Base-by-base conservation (phyloP, 495 filamentous ascomycete genomes). In the Podospora didyma region DNA sequence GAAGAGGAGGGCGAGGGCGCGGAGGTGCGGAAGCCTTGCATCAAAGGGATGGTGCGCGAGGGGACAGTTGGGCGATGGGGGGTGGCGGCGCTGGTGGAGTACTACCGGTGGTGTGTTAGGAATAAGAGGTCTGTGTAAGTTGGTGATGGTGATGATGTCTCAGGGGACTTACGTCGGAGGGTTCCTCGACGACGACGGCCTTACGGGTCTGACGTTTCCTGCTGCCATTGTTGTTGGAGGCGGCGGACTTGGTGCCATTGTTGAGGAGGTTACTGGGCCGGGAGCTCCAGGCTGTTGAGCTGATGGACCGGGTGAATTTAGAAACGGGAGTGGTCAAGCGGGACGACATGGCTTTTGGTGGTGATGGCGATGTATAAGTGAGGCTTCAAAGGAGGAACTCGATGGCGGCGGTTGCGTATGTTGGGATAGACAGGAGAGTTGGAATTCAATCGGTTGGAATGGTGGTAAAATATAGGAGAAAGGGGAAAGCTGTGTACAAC, bases 1-100 rank as follows among this genome's bases (percentile, higher is more conserved):
- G 54, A 63, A 52, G 19, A 60, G 49, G 12, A 54, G 45, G 9
- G 67, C 46, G 24, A 67, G 61, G 75, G 63, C 7, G 73, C 66
- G n/a, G 69, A 74, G 41, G 72, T 72, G 59, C 62, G 69, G 63
- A 79, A 79, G 62, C 72, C 76, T 60, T 79, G 76, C 76, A 79
- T 79, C 54, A 79, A 61, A 54, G 72, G 75, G 60, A 74, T 55
- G 3, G 56, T 69, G 57, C 65, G 68, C 45, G 45, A 22, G 48
- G 61, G 61, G 50, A 64, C 63, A 34, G 60, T 14, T 17, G 72
- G 65, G 50, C 60, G 64, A 51, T 65, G 62, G 7, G 62, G 59
- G 45, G 65, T 64, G 64, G 57, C 59, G 54, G 67, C 58, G 6
- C 7, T 5, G 61, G 66, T 65, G 46, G 56, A 67, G 64, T 64